Percentiles rank a stretch among this genome's conserved stretches.
These are phyloP conservation scores for Aethionema arabicum DNA, from an alignment of 345 rosid species.

Conservation along the genomic window DNA sequence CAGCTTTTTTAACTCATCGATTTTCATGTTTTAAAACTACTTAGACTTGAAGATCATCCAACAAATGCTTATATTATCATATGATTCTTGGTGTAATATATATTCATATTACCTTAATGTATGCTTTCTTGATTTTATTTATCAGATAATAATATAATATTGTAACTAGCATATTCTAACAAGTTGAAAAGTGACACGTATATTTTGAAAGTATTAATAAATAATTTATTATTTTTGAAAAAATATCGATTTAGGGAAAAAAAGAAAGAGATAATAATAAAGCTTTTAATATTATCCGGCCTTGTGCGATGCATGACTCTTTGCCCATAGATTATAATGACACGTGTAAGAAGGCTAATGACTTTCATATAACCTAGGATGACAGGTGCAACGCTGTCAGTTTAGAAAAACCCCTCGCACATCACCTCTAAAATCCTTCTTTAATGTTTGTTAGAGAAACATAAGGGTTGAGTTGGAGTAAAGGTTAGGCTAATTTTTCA, in stretches of 20 bases:
- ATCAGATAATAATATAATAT: too few relatives aligned
- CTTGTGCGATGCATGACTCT: slow-evolving; percentile 31
- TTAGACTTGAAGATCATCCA: slow-evolving; percentile 3
- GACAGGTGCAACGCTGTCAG: slow-evolving; percentile 27
- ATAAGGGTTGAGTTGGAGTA: slow-evolving; percentile 33
- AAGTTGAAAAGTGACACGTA: too few relatives aligned
- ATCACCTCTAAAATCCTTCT: slow-evolving; percentile 4
- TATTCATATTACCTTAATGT: too few relatives aligned
- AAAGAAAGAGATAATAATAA: slow-evolving; percentile 21
- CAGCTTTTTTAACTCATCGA: slow-evolving; percentile 21
- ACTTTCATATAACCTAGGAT: slow-evolving; percentile 13
- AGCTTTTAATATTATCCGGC: slow-evolving; percentile 22
- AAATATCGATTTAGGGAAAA: not conserved
- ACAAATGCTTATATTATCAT: slow-evolving; percentile 8
- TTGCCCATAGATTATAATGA: not conserved
- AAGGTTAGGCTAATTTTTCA: slow-evolving; percentile 40
- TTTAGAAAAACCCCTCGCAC: slow-evolving; percentile 16
- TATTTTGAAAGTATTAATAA: too few relatives aligned
- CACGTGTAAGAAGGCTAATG: slow-evolving; percentile 20
- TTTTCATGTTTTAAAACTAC: slow-evolving; percentile 13
- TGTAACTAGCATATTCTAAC: too few relatives aligned
- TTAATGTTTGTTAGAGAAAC: slow-evolving; percentile 32
- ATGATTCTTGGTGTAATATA: not conserved
- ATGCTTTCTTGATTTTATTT: too few relatives aligned
- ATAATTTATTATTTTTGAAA: not conserved